phyloP scores from a whole-genome alignment of 352 stramenopile species.

The Aphanomyces invadans region DNA sequence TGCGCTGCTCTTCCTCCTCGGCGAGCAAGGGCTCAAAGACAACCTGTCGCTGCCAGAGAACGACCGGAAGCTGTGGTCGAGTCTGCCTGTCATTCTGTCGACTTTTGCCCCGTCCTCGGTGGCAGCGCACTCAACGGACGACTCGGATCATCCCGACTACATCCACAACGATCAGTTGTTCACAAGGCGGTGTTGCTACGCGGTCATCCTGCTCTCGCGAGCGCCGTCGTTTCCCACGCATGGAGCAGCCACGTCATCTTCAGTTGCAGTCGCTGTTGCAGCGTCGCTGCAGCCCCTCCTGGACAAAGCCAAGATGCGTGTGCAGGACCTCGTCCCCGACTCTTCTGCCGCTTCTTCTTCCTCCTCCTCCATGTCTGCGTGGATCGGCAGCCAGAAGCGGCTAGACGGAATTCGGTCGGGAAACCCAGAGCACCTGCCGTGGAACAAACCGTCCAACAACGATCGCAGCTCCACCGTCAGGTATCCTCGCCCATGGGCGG shows the following conservation, averaged over 20 bases:
- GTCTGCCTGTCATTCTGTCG: slow-evolving; percentile 36
- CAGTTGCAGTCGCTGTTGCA: neutral
- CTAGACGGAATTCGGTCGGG: neutral
- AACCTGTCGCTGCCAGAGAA: slow-evolving; percentile 24
- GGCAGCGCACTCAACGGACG: neutral
- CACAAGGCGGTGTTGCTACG: slow-evolving; percentile 32
- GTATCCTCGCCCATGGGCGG: slow-evolving; percentile 29
- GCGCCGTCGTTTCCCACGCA: slow-evolving; percentile 38
- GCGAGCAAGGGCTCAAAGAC: slow-evolving; percentile 30
- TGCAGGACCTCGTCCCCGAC: slow-evolving; percentile 17
- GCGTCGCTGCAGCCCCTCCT: slow-evolving; percentile 2
- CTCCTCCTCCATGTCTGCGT: neutral
- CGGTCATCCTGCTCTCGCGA: slow-evolving; percentile 38
- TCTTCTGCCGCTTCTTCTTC: neutral
- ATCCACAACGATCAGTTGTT: neutral
- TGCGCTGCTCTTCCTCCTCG: slow-evolving; percentile 33
- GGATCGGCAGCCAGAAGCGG: neutral
- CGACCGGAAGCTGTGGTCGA: slow-evolving; percentile 33
- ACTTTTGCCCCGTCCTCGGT: slow-evolving; percentile 28
- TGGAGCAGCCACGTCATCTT: neutral
- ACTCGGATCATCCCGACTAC: neutral
- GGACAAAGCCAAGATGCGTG: slow-evolving; percentile 14
- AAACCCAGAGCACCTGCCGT: slow-evolving; percentile 16
- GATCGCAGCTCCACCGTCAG: slow-evolving; percentile 5
- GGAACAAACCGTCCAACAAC: slow-evolving; percentile 17